A percentile compares a stretch with the other conserved stretches of the same genome.
These are phyloP conservation scores for Xylaria sp. DNA, from an alignment of 2,329 filamentous ascomycete species.

Conservation along the genomic window DNA sequence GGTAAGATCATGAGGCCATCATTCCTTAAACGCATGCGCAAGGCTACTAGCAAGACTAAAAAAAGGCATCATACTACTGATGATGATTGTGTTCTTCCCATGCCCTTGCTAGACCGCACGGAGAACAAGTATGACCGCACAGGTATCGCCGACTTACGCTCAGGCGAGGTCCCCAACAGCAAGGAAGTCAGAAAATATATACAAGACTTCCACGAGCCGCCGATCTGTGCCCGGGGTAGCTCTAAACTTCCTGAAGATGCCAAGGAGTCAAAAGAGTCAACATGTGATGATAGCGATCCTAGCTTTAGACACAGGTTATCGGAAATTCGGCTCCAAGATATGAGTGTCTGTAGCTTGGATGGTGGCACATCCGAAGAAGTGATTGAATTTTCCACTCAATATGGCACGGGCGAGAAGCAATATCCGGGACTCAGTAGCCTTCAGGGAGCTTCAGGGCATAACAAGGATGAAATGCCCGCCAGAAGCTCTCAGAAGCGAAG, in stretches of 20 bases:
- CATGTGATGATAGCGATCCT: conserved; percentile 18
- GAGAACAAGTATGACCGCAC: conserved; percentile 42
- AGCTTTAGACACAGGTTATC: conserved; percentile 23
- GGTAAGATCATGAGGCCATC: conserved; percentile 38
- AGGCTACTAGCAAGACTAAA: conserved; percentile 21
- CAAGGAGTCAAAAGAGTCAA: neutral
- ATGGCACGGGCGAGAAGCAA: conserved; percentile 32
- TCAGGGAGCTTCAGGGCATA: conserved; percentile 16
- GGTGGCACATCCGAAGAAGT: conserved; percentile 47
- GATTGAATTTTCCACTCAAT: conserved; percentile 45
- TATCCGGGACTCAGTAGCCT: conserved; percentile 14
- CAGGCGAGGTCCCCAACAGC: conserved; percentile 43
- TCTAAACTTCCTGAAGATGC: conserved; percentile 40
- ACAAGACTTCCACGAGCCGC: conserved; percentile 46
- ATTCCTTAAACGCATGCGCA: conserved; percentile 33
- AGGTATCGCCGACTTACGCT: conserved; percentile 32
- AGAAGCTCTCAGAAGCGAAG: conserved; percentile 22
- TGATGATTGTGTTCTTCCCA: conserved; percentile 41
- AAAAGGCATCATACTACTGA: conserved; percentile 27
- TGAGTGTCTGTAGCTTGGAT: conserved; percentile 48
- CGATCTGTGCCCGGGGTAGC: conserved; percentile 43
- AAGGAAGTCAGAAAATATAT: conserved; percentile 49
- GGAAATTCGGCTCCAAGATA: conserved; percentile 34
- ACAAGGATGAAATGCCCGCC: conserved; percentile 18
- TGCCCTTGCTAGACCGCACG: conserved; percentile 42